Evolutionary conservation across 495 filamentous ascomycete species (phyloP).

Genomic region (Echria macrotheca): DNA sequence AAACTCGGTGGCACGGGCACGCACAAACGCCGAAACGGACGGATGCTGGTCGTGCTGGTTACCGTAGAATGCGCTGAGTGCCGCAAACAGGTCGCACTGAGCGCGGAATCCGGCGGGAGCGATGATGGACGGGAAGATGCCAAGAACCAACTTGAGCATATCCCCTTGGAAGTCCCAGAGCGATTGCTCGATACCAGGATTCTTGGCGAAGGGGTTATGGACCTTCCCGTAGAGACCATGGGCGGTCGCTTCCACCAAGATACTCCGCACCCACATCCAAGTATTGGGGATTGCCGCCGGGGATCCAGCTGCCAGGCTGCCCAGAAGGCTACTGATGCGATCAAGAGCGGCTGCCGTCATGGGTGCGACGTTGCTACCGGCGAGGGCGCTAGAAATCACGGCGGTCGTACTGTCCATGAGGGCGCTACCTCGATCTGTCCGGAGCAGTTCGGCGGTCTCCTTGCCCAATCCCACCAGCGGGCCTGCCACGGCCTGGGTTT

Average conservation of each 20-base stretch:
- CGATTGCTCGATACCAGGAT: slow-evolving; percentile 4
- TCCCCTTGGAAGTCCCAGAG: slow-evolving; percentile 8
- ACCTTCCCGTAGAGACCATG: slow-evolving; percentile 11
- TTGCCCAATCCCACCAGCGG: background rate
- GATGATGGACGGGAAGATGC: slow-evolving; percentile 3
- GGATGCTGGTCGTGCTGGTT: background rate
- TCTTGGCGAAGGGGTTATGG: background rate
- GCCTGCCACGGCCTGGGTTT: background rate
- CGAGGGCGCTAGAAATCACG: background rate
- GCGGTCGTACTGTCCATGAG: background rate
- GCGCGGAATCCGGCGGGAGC: background rate
- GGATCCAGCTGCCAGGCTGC: background rate
- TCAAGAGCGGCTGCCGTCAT: slow-evolving; percentile 5
- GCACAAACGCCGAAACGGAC: slow-evolving; percentile 4
- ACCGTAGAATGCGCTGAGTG: slow-evolving; percentile 8
- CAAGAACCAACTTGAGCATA: background rate
- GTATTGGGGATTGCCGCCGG: slow-evolving; percentile 2
- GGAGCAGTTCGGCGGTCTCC: background rate
- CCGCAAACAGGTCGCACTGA: background rate
- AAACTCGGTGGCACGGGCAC: slow-evolving; percentile 9
- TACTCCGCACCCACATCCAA: slow-evolving; percentile 8
- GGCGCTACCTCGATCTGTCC: background rate
- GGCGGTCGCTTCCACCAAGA: slow-evolving; percentile 3
- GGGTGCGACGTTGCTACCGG: background rate
- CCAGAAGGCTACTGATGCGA: background rate